Evolutionary conservation across 2,329 filamentous ascomycete genomes (phyloP), one percentile per base, ranked within the genome.

Genomic region (Verticillium alfalfae): DNA sequence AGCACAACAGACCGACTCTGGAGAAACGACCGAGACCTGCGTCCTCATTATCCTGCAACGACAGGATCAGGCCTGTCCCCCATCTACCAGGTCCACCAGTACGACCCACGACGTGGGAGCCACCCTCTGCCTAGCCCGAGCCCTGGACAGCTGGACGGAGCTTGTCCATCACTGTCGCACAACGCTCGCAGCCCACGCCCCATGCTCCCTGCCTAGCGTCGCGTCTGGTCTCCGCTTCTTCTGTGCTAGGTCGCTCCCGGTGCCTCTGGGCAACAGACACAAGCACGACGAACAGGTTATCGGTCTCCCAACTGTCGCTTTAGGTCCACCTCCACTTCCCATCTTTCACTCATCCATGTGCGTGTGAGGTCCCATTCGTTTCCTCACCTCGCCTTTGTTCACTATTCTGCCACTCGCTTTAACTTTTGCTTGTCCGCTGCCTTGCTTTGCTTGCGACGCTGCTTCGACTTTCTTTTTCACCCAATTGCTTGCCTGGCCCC

Each of bases 381-480:
- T 58, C 45, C 37, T 57, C 34, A 34, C 54, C 49, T 49, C n/a
- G 57, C 55, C 18, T 63, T 31, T 57, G 38, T 39, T 31, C 26
- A 31, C 26, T 58, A n/a, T 18, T 56, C 31, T 60, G 9, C 39
- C 45, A 18, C 45, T 52, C 36, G 26, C 18, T 54, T 37, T 37
- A n/a, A 18, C 13, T 60, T 31, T 55, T 5, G 4, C 26, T 31
- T 31, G 26, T 5, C 26, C 26, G 26, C 34, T 49, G 41, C 41
- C 22, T 49, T 59, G 15, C 57, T 57, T 60, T 62, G 16, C 49
- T 57, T 54, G 38, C 59, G 56, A 37, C 36, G 49, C 60, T 61
- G 37, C 59, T 39, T 37, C 60, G 26, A 31, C 12, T 59, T 57
- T 54, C 60, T 58, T 37, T 60, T 37, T 63, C 52, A 9, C 60